Percentiles rank a stretch among this genome's conserved stretches.
Conservation (phyloP, 73 alveolate species). For the Paramecium sexaurelia region DNA sequence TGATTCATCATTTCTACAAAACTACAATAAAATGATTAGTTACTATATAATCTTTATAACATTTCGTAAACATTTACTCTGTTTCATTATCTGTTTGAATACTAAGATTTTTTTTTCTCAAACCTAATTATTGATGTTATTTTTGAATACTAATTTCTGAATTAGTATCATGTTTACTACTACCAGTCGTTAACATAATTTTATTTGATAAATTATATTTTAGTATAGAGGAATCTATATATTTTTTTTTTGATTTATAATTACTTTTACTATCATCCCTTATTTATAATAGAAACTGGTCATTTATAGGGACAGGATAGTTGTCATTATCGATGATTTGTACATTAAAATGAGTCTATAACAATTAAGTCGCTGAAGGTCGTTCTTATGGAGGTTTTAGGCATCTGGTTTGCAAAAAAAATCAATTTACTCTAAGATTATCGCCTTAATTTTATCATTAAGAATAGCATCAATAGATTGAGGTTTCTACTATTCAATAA, state of each 20-base stretch:
- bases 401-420: not conserved
- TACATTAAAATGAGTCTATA: not conserved
- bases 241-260: not conserved
- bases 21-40: not conserved
- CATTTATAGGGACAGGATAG: conserved; percentile 10
- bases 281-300: not conserved
- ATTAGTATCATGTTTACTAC: not conserved
- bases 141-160: not conserved
- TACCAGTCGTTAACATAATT: not conserved
- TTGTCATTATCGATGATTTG: conserved; percentile 45
- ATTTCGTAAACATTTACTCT: not conserved
- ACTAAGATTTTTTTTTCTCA: not conserved
- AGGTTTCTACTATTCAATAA: conserved; percentile 59
- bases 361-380: conserved; percentile 57
- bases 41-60: not conserved
- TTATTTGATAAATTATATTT: not conserved
- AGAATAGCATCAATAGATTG: conserved; percentile 1
- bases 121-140: not conserved
- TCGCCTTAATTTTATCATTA: conserved; percentile 30
- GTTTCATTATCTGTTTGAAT: not conserved
- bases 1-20: not conserved
- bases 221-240: not conserved
- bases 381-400: conserved; percentile 38
- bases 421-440: conserved; percentile 34
- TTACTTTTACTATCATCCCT: not conserved